A percentile compares a stretch with the other conserved stretches of the same genome.
Evolutionary conservation across 352 stramenopile genomes (phyloP).

Genomic region (Thalassiosira hispida): DNA sequence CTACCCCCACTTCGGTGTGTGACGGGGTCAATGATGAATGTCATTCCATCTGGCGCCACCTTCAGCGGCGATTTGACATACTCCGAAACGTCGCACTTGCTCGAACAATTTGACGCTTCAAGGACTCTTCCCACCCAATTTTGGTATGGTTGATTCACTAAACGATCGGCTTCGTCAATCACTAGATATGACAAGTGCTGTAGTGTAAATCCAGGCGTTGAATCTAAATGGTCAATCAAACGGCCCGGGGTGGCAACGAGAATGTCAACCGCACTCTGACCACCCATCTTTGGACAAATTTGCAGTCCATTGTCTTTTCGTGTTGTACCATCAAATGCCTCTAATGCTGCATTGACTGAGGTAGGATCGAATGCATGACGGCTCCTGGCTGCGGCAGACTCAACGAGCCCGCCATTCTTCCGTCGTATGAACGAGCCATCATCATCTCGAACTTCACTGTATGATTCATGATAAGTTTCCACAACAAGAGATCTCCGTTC

Average conservation of each 20-base stretch:
- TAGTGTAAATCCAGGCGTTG: conserved; percentile 96
- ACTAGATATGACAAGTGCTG: conserved; percentile 96
- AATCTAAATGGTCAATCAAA: conserved; percentile 95
- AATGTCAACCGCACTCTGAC: conserved; percentile 92
- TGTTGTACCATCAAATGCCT: conserved; percentile 54
- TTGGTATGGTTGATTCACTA: conserved; percentile 97
- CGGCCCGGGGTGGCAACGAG: conserved; percentile 96
- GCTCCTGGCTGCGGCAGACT: conserved; percentile 29
- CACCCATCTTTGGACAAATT: conserved; percentile 64
- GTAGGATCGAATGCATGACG: conserved; percentile 61
- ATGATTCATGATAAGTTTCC: conserved; percentile 44
- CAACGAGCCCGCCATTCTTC: conserved; percentile 35
- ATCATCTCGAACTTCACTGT: conserved; percentile 36
- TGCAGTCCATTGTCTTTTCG: conserved; percentile 38
- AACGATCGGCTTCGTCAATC: conserved; percentile 96
- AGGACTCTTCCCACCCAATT: conserved; percentile 94
- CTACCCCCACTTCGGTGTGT: conserved; percentile 40
- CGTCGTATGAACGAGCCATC: conserved; percentile 43
- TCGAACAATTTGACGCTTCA: conserved; percentile 69
- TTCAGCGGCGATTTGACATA: conserved; percentile 45
- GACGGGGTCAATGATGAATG: conserved; percentile 85
- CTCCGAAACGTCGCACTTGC: conserved; percentile 30
- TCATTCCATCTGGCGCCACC: conserved; percentile 65
- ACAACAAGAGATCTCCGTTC: conserved; percentile 57
- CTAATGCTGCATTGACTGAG: conserved; percentile 57